phyloP scores from a whole-genome alignment of 805 yeast species.

The Candida nitratophila region DNA sequence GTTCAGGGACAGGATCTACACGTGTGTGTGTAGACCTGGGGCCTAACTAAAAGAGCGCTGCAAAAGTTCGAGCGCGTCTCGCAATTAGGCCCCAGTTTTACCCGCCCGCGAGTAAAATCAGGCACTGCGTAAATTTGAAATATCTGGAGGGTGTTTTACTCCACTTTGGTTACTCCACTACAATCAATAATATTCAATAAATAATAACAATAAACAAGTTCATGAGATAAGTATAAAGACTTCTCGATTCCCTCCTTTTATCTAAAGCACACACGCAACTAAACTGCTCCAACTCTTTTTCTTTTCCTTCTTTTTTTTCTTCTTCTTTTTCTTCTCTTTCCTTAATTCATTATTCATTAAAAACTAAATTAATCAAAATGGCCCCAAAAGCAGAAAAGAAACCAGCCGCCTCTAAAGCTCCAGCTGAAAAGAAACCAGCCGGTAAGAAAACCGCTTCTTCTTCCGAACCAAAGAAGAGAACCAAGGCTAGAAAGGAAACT shows the following conservation, averaged over 20 bases:
- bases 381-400: constrained; percentile 59
- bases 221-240: background rate
- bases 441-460: constrained; percentile 85
- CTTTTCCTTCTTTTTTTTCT: background rate
- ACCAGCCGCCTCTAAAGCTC: constrained; percentile 85
- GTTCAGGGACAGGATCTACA: no score
- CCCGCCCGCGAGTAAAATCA: no score
- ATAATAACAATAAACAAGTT: background rate
- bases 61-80: no score
- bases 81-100: no score
- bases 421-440: constrained; percentile 92
- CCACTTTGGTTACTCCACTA: no score
- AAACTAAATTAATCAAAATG: constrained; percentile 28
- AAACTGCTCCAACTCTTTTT: no score
- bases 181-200: no score
- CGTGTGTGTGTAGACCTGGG: no score
- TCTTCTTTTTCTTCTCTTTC: background rate
- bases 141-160: no score
- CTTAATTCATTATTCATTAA: background rate
- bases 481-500: constrained; percentile 95
- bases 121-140: no score
- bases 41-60: no score
- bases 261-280: background rate
- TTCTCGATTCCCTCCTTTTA: background rate
- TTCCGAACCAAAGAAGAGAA: constrained; percentile 80